phyloP scores from a whole-genome alignment of 805 yeast genomes.

The Myxozyma neglecta region DNA sequence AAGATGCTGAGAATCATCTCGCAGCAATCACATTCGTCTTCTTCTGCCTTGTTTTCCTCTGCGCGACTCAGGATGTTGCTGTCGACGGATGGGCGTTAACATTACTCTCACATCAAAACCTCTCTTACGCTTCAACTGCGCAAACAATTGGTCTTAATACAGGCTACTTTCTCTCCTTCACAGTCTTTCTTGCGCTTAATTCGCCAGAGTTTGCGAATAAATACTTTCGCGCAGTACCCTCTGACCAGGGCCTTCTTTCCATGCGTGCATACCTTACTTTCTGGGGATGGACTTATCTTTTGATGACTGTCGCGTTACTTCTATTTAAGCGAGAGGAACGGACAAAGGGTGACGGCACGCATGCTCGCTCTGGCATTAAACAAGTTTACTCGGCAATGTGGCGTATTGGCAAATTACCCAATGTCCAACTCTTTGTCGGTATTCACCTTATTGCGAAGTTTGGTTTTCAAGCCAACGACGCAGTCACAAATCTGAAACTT shows the following conservation, averaged over 20 bases:
- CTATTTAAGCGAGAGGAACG: slow-evolving; percentile 73
- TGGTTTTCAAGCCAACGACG: slow-evolving; percentile 94
- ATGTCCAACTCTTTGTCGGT: slow-evolving; percentile 70
- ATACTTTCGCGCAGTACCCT: slow-evolving; percentile 65
- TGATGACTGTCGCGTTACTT: slow-evolving; percentile 62
- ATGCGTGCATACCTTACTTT: slow-evolving; percentile 73
- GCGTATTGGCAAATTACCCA: slow-evolving; percentile 50
- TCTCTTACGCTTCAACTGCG: slow-evolving; percentile 94
- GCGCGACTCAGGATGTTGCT: slow-evolving; percentile 98
- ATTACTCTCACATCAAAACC: slow-evolving; percentile 69
- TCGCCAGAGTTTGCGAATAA: slow-evolving; percentile 91
- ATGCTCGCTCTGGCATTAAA: slow-evolving; percentile 37
- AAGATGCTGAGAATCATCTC: slow-evolving; percentile 47
- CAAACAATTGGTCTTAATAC: slow-evolving; percentile 93
- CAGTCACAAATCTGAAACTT: slow-evolving; percentile 88
- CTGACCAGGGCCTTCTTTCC: slow-evolving; percentile 63
- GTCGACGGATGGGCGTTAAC: slow-evolving; percentile 99
- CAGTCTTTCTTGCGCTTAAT: slow-evolving; percentile 85
- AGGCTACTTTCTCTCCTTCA: slow-evolving; percentile 89
- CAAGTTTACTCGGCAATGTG: slow-evolving; percentile 42
- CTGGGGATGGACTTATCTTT: slow-evolving; percentile 72
- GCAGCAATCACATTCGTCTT: slow-evolving; percentile 64
- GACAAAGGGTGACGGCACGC: slow-evolving; percentile 39
- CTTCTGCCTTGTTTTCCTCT: slow-evolving; percentile 74
- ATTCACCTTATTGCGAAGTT: slow-evolving; percentile 80